Evolutionary conservation across 495 filamentous ascomycete genomes (phyloP).

Genomic region (Aspergillus bridgeri): DNA sequence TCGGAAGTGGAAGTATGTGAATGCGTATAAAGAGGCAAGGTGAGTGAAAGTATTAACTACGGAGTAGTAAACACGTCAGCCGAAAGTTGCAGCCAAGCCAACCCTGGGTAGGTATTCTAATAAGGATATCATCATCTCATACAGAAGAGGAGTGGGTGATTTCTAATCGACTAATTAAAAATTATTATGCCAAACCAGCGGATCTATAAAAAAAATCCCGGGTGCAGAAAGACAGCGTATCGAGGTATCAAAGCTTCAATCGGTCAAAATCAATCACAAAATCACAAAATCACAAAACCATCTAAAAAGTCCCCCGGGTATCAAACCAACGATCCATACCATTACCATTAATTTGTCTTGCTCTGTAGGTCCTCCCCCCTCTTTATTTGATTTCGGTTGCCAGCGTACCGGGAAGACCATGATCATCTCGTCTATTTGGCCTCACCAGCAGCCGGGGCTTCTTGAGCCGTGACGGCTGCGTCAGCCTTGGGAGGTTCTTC

Average conservation of each 20-base stretch:
- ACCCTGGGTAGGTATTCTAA: too few relatives aligned
- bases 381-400: constrained; percentile 3
- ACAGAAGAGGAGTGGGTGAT: not conserved
- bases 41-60: too few relatives aligned
- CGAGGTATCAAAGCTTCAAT: constrained; percentile 14
- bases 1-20: too few relatives aligned
- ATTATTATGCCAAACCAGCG: not conserved
- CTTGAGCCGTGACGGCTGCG: constrained; percentile 6
- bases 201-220: not conserved
- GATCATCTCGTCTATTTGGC: constrained; percentile 23
- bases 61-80: too few relatives aligned
- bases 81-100: too few relatives aligned
- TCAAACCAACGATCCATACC: constrained; percentile 19
- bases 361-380: not conserved
- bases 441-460: constrained; percentile 16
- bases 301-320: constrained; percentile 24
- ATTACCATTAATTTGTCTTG: constrained; percentile 2
- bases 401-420: not conserved
- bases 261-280: too few relatives aligned
- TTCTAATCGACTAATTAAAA: not conserved
- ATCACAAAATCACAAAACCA: constrained; percentile 6
- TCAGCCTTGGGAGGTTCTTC: constrained; percentile 10
- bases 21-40: too few relatives aligned
- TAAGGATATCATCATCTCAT: too few relatives aligned
- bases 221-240: constrained; percentile 3